Percentiles rank a stretch among this genome's conserved stretches.
These are phyloP conservation scores for Aspergillus fumigatiaffinis DNA, from an alignment of 2,329 filamentous ascomycete genomes.

Conservation along the genomic window DNA sequence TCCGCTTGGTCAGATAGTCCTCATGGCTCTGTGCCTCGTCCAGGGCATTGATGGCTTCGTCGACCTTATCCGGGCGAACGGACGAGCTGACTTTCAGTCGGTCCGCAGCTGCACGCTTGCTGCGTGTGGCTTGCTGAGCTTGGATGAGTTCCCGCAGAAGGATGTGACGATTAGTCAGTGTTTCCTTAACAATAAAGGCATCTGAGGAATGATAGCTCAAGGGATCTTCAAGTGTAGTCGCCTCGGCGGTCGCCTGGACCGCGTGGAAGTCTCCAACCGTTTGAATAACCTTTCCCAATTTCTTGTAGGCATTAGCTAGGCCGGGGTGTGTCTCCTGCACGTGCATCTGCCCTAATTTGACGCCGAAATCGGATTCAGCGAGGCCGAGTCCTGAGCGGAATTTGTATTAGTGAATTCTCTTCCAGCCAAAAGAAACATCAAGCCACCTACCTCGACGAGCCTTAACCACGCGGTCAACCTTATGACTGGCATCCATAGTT, in stretches of 20 bases:
- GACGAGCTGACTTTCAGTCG: slow-evolving; percentile 81
- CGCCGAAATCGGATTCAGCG: slow-evolving; percentile 87
- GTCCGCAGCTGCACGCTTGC: slow-evolving; percentile 80
- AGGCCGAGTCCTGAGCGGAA: slow-evolving; percentile 69
- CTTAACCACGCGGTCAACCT: slow-evolving; percentile 92
- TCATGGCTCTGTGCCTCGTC: slow-evolving; percentile 85
- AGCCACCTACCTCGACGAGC: slow-evolving; percentile 69
- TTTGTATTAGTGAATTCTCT: slow-evolving; percentile 1
- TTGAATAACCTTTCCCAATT: slow-evolving; percentile 90
- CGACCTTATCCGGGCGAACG: slow-evolving; percentile 90
- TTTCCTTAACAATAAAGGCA: slow-evolving; percentile 97
- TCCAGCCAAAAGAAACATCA: neutral
- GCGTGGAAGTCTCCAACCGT: slow-evolving; percentile 93
- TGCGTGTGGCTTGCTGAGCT: slow-evolving; percentile 79
- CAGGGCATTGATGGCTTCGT: slow-evolving; percentile 88
- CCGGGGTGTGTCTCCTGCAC: slow-evolving; percentile 88
- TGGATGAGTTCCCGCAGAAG: slow-evolving; percentile 88
- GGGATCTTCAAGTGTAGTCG: slow-evolving; percentile 88
- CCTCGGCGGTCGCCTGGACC: slow-evolving; percentile 93
- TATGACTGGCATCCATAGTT: slow-evolving; percentile 95
- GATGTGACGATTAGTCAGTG: slow-evolving; percentile 94
- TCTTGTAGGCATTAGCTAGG: slow-evolving; percentile 84
- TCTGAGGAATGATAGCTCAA: slow-evolving; percentile 93
- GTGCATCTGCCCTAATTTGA: slow-evolving; percentile 81
- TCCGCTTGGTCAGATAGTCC: slow-evolving; percentile 76